Percentiles rank a stretch among this genome's conserved stretches.
Evolutionary conservation across 2,329 filamentous ascomycete genomes (phyloP).

Genomic region (Fusarium papillatum): DNA sequence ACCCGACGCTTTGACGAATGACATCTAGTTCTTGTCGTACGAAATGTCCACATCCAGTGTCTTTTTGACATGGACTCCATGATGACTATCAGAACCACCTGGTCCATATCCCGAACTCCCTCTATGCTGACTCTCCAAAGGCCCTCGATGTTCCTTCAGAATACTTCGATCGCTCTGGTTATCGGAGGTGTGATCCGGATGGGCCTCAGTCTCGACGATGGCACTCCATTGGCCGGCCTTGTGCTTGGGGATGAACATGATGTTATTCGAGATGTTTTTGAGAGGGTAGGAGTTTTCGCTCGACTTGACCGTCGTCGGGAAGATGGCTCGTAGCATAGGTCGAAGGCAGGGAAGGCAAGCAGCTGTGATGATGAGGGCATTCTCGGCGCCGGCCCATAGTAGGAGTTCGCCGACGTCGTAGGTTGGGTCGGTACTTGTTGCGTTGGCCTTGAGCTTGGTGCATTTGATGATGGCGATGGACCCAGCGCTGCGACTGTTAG

Average conservation of each 20-base stretch:
- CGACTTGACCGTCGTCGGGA: conserved; percentile 24
- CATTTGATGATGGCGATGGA: conserved; percentile 34
- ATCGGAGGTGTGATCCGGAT: conserved; percentile 15
- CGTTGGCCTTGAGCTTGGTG: conserved; percentile 33
- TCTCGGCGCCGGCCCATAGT: conserved; percentile 26
- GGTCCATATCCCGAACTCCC: not conserved
- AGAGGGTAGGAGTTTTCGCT: conserved; percentile 29
- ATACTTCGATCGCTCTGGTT: conserved; percentile 35
- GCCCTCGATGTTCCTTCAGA: conserved; percentile 14
- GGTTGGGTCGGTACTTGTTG: conserved; percentile 27
- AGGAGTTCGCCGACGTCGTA: conserved; percentile 34
- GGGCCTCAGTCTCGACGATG: conserved; percentile 22
- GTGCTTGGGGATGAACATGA: conserved; percentile 36
- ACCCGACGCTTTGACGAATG: not conserved
- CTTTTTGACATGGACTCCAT: conserved; percentile 16
- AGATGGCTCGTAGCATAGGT: conserved; percentile 23
- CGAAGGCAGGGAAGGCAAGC: conserved; percentile 28
- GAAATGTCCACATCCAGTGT: conserved; percentile 24
- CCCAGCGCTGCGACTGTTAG: conserved; percentile 9
- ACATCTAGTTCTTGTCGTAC: conserved; percentile 2
- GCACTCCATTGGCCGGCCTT: conserved; percentile 36
- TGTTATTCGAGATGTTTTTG: conserved; percentile 26
- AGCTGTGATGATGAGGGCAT: conserved; percentile 32
- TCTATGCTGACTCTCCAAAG: not conserved
- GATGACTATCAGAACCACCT: not conserved